These are phyloP conservation scores for Tieghemiomyces parasiticus DNA, from an alignment of 192 early-diverging fungal genomes.

Conservation along the genomic window DNA sequence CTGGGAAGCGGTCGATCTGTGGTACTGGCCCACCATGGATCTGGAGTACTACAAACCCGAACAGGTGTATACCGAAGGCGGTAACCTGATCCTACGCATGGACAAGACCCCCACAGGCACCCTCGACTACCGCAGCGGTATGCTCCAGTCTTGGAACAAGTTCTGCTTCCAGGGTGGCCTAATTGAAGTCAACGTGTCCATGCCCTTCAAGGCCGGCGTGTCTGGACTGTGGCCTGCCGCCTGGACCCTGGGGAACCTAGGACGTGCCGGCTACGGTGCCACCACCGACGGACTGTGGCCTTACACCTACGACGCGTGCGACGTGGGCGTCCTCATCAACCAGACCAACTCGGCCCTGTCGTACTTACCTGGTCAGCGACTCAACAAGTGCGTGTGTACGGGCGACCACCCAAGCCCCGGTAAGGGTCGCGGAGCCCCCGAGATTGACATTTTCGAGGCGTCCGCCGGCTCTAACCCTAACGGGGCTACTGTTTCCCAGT, in stretches of 20 bases:
- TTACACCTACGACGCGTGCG: slow-evolving; percentile 33
- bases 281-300: slow-evolving; percentile 41
- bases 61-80: slow-evolving; percentile 27
- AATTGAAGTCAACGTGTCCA: slow-evolving; percentile 37
- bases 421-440: slow-evolving; percentile 36
- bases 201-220: slow-evolving; percentile 28
- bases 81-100: slow-evolving; percentile 31
- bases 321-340: slow-evolving; percentile 34
- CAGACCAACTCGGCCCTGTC: slow-evolving; percentile 37
- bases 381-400: slow-evolving; percentile 32
- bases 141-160: slow-evolving; percentile 51
- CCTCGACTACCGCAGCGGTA: slow-evolving; percentile 30
- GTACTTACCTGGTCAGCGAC: slow-evolving; percentile 34
- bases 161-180: slow-evolving; percentile 44
- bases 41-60: slow-evolving; percentile 37
- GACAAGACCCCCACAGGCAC: slow-evolving; percentile 11
- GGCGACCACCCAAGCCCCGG: slow-evolving; percentile 36
- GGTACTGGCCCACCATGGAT: slow-evolving; percentile 35
- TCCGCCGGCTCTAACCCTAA: slow-evolving; percentile 12
- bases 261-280: slow-evolving; percentile 36
- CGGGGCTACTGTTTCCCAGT: slow-evolving; percentile 25
- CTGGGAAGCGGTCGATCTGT: slow-evolving; percentile 39
- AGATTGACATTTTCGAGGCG: slow-evolving; percentile 39
- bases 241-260: slow-evolving; percentile 42
- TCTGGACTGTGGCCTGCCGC: slow-evolving; percentile 39